phyloP scores from a whole-genome alignment of 192 early-diverging fungal genomes.

The Backusella mclennaniae region DNA sequence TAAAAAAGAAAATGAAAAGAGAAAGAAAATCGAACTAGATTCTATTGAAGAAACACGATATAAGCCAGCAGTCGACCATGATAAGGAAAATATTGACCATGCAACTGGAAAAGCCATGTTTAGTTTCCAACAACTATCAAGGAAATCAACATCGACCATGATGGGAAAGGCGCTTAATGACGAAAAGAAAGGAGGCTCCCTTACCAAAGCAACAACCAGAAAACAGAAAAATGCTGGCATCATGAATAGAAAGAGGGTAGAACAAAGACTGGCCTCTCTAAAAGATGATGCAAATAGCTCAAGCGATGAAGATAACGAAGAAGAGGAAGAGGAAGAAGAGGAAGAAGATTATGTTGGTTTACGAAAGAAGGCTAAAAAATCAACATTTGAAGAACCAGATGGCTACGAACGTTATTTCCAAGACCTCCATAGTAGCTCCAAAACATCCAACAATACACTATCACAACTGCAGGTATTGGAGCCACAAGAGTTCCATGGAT shows the following conservation, averaged over 20 bases:
- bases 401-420: constrained; percentile 82
- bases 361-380: constrained; percentile 25
- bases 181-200: not conserved
- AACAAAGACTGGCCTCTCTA: constrained; percentile 2
- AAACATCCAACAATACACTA: constrained; percentile 88
- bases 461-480: constrained; percentile 77
- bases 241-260: not conserved
- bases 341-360: constrained; percentile 15
- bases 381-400: constrained; percentile 18
- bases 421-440: constrained; percentile 52
- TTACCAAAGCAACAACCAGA: not conserved
- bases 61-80: not conserved
- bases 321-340: constrained; percentile 23
- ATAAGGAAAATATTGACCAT: constrained; percentile 19
- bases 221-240: not conserved
- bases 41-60: not conserved
- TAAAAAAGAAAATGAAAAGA: not conserved
- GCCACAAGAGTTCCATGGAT: constrained; percentile 59
- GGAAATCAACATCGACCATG: constrained; percentile 12
- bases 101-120: constrained; percentile 13
- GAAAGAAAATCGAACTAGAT: not conserved
- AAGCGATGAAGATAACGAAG: constrained; percentile 29
- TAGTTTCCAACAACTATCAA: not conserved
- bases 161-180: constrained; percentile 16
- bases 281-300: constrained; percentile 37